Conservation (phyloP, 2,329 filamentous ascomycete genomes). For the Exophiala spinifera region DNA sequence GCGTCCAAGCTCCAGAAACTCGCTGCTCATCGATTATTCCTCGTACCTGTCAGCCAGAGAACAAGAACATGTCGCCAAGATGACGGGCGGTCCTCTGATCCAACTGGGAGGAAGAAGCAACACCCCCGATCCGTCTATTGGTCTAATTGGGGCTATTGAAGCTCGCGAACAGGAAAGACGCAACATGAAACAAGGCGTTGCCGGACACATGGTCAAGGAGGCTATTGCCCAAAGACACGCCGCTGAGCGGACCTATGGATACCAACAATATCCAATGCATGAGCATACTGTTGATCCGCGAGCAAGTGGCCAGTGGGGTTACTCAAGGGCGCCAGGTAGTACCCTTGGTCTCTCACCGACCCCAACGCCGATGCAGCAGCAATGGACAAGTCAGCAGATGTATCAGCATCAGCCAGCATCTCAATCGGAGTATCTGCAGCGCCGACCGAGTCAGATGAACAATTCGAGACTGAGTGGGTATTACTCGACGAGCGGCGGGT, state of each 20-base stretch:
- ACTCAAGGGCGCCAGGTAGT: conserved; percentile 3
- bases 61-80: conserved; percentile 80
- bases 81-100: conserved; percentile 74
- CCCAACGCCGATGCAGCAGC: conserved; percentile 5
- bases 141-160: conserved; percentile 76
- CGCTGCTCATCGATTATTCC: conserved; percentile 44
- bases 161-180: conserved; percentile 74
- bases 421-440: conserved; percentile 11
- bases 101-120: conserved; percentile 58
- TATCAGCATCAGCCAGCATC: conserved; percentile 8
- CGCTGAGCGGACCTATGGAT: conserved; percentile 36
- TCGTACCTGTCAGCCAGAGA: conserved; percentile 75
- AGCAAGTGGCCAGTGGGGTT: conserved; percentile 12
- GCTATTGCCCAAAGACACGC: conserved; percentile 66
- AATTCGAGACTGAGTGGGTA: conserved; percentile 9
- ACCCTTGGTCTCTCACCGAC: neutral
- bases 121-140: conserved; percentile 50
- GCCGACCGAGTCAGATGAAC: conserved; percentile 6
- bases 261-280: conserved; percentile 13
- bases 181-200: conserved; percentile 65
- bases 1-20: conserved; percentile 39
- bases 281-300: conserved; percentile 4
- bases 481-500: neutral
- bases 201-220: conserved; percentile 68
- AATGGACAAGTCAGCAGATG: conserved; percentile 1